These are phyloP conservation scores for Neofusicoccum sp. DNA, from an alignment of 2,329 filamentous ascomycete species.

Conservation along the genomic window DNA sequence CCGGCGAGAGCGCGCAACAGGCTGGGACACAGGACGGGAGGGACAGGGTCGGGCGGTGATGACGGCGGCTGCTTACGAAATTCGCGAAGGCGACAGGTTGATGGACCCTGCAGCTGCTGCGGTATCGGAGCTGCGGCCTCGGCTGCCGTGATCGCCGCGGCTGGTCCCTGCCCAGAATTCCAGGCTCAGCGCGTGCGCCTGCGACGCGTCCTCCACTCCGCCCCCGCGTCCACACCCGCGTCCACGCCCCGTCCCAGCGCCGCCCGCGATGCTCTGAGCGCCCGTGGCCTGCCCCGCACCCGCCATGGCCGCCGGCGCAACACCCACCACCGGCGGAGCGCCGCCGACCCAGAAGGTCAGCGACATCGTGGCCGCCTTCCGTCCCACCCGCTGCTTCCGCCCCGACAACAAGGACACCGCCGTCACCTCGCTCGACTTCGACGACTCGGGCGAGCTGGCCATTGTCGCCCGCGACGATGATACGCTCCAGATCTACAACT, in stretches of 20 bases:
- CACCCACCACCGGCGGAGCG: slow-evolving; percentile 30
- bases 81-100: background rate
- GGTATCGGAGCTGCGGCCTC: background rate
- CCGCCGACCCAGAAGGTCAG: slow-evolving; percentile 59
- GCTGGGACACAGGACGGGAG: background rate
- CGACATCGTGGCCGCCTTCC: slow-evolving; percentile 74
- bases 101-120: slow-evolving; percentile 2
- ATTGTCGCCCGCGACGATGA: slow-evolving; percentile 93
- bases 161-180: no score
- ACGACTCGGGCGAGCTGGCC: slow-evolving; percentile 88
- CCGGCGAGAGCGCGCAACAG: slow-evolving; percentile 9
- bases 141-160: background rate
- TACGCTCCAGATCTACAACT: slow-evolving; percentile 92
- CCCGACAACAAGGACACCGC: slow-evolving; percentile 52
- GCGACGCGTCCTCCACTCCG: background rate
- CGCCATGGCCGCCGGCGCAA: slow-evolving; percentile 34
- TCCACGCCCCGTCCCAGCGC: background rate
- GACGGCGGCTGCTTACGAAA: slow-evolving; percentile 4
- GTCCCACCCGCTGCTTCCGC: slow-evolving; percentile 60
- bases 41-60: background rate
- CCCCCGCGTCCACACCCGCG: background rate
- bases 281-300: background rate
- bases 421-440: slow-evolving; percentile 91
- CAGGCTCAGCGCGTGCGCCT: background rate
- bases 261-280: slow-evolving; percentile 10